Evolutionary conservation across 495 filamentous ascomycete species (phyloP), one percentile per base, ranked within the genome.

Genomic region (Cercophora samala): DNA sequence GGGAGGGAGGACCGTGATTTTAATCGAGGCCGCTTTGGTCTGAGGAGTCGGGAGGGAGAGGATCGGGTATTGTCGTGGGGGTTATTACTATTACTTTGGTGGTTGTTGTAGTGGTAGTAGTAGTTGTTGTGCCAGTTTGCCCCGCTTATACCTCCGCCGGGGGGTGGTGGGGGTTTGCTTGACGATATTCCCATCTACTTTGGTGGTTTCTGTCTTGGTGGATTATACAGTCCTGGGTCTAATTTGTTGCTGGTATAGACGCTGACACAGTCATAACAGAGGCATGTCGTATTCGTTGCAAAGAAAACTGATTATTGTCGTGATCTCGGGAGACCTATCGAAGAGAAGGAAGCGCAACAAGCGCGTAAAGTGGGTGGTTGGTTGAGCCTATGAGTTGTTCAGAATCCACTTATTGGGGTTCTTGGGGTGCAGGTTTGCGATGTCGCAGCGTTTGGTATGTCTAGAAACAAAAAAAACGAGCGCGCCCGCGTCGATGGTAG

Each of bases 161-260:
- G 60, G 58, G 54, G 46, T 21, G 66, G 64, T 46, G 64, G 32
- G 53, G 67, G 19, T 68, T 64, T 69, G 65, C 70, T 72, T 29
- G 67, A 63, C 26, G 68, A 63, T 58, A 52, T 22, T 63, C 69
- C 71, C 71, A 70, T 73, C 62, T 64, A 63, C 17, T 25, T n/a
- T 56, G 37, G 15, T 13, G 37, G 37, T 11, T 29, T 29, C 8
- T 46, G 15, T 46, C 1, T 46, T 17, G 37, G 37, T 46, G 37
- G 11, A 46, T 9, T 46, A 13, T 18, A 19, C 2, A 56, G 6
- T 56, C 2, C 2, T 29, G 46, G 4, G 13, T 2, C 24, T 52
- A 22, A 8, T 60, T 46, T 54, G 4, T 1, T 1, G 11, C 37
- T 29, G 5, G 56, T 24, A 13, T 55, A 60, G 6, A 52, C 51